Evolutionary conservation across 805 yeast species (phyloP), one percentile per base, ranked within the genome.

Genomic region (Cyberlindnera americana): DNA sequence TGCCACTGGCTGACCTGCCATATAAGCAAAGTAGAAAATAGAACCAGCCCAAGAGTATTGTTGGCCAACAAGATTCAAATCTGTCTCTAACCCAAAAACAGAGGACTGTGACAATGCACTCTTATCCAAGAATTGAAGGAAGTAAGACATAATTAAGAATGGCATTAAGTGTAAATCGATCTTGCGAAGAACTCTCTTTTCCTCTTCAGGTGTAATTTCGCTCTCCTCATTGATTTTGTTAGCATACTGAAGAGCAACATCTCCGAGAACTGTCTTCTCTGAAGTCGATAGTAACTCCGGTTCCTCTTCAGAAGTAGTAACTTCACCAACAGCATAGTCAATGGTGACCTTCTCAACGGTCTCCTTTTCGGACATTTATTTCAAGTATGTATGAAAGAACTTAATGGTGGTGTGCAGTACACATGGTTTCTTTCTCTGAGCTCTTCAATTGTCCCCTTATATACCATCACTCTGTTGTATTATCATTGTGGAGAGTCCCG

Each of bases 91-190:
- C 13, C 44, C 44, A 66, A 70, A 62, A 23, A 76, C 67, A 10
- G 78, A 68, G 1, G 78, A 74, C 28, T 69, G 69, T 19, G 75
- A 62, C 19, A 65, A 66, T 3, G 81, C 60, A 11, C 60, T 56
- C 49, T 78, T 78, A 59, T 78, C 85, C 74, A 77, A 69, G 45
- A 65, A 72, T 57, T 77, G 82, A 15, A 69, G 56, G 14, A 71
- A 65, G 53, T 73, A 72, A 11, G 72, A 52, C 19, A 67, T 37
- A 47, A 73, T 68, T 60, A 78, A 60, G 37, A 76, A 37, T 2
- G 82, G 78, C 52, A 40, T 47, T 37, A 42, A 46, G 41, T 35
- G 45, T 19, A 13, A 49, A 38, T 52, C 58, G 29, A 52, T 48
- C 41, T 52, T 54, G 24, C 56, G 43, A 6, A 33, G 19, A 8